These are phyloP conservation scores for Penicillium occitanis DNA, from an alignment of 2,329 filamentous ascomycete genomes.

Conservation along the genomic window DNA sequence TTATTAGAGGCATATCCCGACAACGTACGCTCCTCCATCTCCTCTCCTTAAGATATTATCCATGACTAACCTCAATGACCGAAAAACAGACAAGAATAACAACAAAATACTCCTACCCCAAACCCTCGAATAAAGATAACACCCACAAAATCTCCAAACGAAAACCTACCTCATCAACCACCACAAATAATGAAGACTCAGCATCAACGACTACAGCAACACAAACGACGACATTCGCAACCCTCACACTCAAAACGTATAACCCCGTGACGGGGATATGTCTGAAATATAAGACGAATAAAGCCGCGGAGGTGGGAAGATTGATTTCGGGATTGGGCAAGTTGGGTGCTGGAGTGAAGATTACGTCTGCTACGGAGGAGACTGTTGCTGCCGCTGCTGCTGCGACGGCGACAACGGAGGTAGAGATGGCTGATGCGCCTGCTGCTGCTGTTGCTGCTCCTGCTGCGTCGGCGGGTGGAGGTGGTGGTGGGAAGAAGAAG, in stretches of 20 bases:
- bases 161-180: background rate
- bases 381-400: slow-evolving; percentile 34
- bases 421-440: slow-evolving; percentile 35
- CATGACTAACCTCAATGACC: background rate
- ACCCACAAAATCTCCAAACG: slow-evolving; percentile 11
- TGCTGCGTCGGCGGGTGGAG: slow-evolving; percentile 24
- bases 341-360: slow-evolving; percentile 66
- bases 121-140: slow-evolving; percentile 23
- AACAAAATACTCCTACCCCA: slow-evolving; percentile 77
- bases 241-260: slow-evolving; percentile 83
- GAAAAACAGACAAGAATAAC: slow-evolving; percentile 81
- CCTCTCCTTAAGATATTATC: background rate
- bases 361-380: slow-evolving; percentile 58
- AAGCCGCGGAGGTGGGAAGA: slow-evolving; percentile 84
- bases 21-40: slow-evolving; percentile 59
- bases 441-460: slow-evolving; percentile 25
- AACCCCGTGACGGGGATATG: slow-evolving; percentile 77
- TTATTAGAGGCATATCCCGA: slow-evolving; percentile 83
- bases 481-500: slow-evolving; percentile 53
- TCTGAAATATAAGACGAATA: slow-evolving; percentile 88
- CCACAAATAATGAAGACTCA: background rate
- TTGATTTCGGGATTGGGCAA: slow-evolving; percentile 74
- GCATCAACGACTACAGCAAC: slow-evolving; percentile 4
- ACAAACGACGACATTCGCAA: slow-evolving; percentile 47
- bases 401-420: slow-evolving; percentile 39